These are phyloP conservation scores for Venturiaceae sp. DNA, from an alignment of 2,329 filamentous ascomycete species.

Conservation along the genomic window DNA sequence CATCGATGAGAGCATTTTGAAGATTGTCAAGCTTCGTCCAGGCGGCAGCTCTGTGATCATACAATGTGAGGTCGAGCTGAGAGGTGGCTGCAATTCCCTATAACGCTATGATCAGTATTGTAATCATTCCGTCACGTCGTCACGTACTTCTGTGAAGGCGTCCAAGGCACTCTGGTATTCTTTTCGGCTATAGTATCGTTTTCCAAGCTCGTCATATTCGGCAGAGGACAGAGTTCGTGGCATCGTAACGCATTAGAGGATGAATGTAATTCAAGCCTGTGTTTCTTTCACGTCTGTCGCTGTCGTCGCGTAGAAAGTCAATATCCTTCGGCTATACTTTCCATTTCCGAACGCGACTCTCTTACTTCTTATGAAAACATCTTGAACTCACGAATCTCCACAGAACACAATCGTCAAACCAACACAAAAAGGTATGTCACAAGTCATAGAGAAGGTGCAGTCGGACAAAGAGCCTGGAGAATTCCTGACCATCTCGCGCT, in stretches of 20 bases:
- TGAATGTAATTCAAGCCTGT: too few species aligned
- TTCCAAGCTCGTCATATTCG: conserved; percentile 26
- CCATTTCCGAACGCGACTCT: neutral
- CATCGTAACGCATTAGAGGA: conserved; percentile 17
- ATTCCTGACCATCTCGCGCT: too few species aligned
- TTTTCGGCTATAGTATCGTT: conserved; percentile 24
- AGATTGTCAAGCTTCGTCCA: conserved; percentile 43
- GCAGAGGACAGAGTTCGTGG: conserved; percentile 19
- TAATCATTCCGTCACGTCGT: conserved; percentile 3
- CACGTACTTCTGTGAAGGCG: conserved; percentile 22
- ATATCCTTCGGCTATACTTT: neutral
- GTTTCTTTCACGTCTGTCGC: neutral
- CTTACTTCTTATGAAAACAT: too few species aligned
- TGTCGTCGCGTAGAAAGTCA: neutral
- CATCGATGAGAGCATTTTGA: conserved; percentile 44
- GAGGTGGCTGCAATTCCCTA: conserved; percentile 5
- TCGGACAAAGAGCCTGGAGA: too few species aligned
- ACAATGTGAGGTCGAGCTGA: conserved; percentile 28
- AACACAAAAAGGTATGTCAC: too few species aligned
- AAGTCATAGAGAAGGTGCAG: too few species aligned
- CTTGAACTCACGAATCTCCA: too few species aligned
- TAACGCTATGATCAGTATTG: neutral
- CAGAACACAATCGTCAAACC: too few species aligned
- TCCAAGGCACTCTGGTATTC: conserved; percentile 24
- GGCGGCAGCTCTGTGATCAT: conserved; percentile 47